Conservation (phyloP, 2,329 filamentous ascomycete species). For the Trichoderma koningiopsis region DNA sequence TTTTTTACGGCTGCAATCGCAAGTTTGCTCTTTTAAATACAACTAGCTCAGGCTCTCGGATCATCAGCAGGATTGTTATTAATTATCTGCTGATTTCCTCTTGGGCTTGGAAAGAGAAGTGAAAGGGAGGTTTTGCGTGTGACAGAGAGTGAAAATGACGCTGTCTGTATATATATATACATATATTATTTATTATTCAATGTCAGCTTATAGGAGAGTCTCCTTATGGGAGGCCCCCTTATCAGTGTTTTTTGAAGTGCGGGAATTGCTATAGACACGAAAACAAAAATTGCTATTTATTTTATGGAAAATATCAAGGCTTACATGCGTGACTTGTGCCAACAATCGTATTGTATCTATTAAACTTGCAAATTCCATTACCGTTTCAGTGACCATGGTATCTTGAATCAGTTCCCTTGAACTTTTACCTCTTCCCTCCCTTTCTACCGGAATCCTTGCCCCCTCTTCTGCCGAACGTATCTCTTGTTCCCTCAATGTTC, state of each 20-base stretch:
- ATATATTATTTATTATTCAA: slow-evolving; percentile 22
- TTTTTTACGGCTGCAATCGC: slow-evolving; percentile 33
- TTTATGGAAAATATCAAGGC: not conserved
- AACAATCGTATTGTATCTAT: not conserved
- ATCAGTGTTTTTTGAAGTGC: slow-evolving; percentile 2
- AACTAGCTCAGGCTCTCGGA: slow-evolving; percentile 26
- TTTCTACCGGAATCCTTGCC: slow-evolving; percentile 44
- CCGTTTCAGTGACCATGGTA: not conserved
- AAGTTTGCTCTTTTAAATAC: slow-evolving; percentile 34
- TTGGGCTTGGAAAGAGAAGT: slow-evolving; percentile 15
- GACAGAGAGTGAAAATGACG: slow-evolving; percentile 22
- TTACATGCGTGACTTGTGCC: not conserved
- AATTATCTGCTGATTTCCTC: not conserved
- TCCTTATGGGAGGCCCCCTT: not conserved
- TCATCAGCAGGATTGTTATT: not conserved
- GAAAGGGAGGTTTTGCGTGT: slow-evolving; percentile 19
- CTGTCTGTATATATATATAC: slow-evolving; percentile 25
- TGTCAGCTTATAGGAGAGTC: slow-evolving; percentile 7
- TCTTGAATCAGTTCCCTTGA: not conserved
- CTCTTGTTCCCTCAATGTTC: slow-evolving; percentile 63
- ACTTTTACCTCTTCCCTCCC: slow-evolving; percentile 35
- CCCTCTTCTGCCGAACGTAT: slow-evolving; percentile 45
- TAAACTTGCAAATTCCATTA: not conserved
- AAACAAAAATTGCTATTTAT: slow-evolving; percentile 10
- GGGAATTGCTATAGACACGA: slow-evolving; percentile 24